Evolutionary conservation across 2,329 filamentous ascomycete genomes (phyloP), one percentile per base, ranked within the genome.

Genomic region (Verticillium alfalfae): DNA sequence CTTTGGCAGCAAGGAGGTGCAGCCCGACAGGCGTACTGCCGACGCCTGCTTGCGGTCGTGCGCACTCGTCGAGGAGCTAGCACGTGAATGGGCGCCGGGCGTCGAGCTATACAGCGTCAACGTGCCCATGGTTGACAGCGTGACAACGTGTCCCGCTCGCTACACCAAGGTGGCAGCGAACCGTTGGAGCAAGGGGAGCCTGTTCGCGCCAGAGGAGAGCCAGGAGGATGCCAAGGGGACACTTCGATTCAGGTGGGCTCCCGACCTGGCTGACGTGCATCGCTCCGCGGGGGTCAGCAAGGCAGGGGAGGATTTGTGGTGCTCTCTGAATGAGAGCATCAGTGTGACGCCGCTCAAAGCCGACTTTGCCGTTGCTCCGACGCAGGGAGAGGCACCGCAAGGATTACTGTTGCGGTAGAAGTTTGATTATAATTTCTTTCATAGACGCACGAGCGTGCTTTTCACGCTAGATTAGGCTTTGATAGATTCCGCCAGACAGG

Each of bases 111-210:
- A 90, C 71, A 84, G 78, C 16, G 81, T 91, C 62, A 92, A 92
- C 70, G 84, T 91, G 9, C 88, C 89, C 9, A 74, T 91, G 31
- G 80, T 88, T 55, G 82, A 84, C 56, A 84, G 83, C 5, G 84
- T 91, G 2, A 82, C 81, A 56, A 69, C 78, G 12, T 78, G 76
- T n/a, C 87, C 87, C 71, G 79, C 89, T 9, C 67, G 88, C n/a
- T 90, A 86, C 75, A 90, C 89, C 2, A 75, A 84, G 65, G 86
- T 91, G 80, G 76, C 92, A 63, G 85, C 89, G 71, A 91, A 91
- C 69, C 78, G 80, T 58, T 92, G 89, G 89, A 76, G 76, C 16
- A 78, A 79, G 13, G 87, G 64, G 3, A 63, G 87, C 5, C 38
- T 67, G 16, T 67, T 66, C 57, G 62, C 56, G 49, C 58, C 60